These are phyloP conservation scores for Graphilbum fragrans DNA, from an alignment of 2,329 filamentous ascomycete genomes.

Conservation along the genomic window DNA sequence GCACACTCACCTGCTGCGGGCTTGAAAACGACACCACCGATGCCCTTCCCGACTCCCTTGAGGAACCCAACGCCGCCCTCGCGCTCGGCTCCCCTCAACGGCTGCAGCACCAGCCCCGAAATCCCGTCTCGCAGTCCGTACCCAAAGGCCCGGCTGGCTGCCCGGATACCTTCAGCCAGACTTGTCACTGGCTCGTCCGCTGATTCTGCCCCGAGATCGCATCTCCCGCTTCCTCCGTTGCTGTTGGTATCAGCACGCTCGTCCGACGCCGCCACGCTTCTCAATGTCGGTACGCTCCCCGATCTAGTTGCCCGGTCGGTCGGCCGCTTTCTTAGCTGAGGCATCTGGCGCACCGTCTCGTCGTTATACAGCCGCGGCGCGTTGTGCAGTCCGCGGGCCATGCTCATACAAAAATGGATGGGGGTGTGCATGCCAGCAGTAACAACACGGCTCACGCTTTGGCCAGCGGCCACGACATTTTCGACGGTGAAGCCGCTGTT, in stretches of 20 bases:
- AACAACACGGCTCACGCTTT: constrained; percentile 55
- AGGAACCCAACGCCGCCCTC: constrained; percentile 45
- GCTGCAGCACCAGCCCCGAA: constrained; percentile 66
- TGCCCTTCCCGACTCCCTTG: constrained; percentile 69
- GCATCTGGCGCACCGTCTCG: constrained; percentile 58
- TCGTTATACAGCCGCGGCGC: constrained; percentile 78
- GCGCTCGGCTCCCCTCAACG: constrained; percentile 41
- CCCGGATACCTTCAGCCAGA: constrained; percentile 60
- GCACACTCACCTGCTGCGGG: constrained; percentile 55
- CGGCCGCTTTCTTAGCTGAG: constrained; percentile 35
- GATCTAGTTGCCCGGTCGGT: no score
- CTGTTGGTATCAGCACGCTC: no score
- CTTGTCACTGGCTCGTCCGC: constrained; percentile 47
- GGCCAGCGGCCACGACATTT: constrained; percentile 4
- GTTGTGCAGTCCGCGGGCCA: constrained; percentile 82
- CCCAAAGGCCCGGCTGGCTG: constrained; percentile 69
- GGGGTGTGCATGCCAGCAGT: constrained; percentile 66
- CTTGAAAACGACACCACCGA: constrained; percentile 71
- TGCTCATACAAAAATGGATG: constrained; percentile 70
- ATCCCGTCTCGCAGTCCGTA: constrained; percentile 70
- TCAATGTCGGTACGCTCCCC: no score
- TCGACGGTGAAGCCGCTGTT: constrained; percentile 2
- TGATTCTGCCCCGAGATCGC: not conserved
- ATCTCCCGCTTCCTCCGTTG: not conserved
- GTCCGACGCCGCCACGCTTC: no score